Percentiles rank a stretch among this genome's conserved stretches.
Conservation (phyloP, 495 filamentous ascomycete genomes). For the Podospora tetraspora region DNA sequence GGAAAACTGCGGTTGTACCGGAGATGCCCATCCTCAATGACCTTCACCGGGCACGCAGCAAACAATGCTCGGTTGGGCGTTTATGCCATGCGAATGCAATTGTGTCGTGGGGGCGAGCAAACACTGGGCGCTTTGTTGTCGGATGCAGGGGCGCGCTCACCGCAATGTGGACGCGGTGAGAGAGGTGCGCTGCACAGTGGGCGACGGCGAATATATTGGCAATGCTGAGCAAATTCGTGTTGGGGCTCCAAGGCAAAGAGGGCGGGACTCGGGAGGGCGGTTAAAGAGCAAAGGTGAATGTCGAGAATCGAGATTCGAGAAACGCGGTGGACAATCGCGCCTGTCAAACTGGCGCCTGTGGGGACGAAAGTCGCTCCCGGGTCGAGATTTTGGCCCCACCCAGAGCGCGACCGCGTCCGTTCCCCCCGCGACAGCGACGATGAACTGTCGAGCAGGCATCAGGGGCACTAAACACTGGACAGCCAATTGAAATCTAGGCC, state of each 20-base stretch:
- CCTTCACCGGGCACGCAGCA: not conserved
- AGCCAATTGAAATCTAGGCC: not conserved
- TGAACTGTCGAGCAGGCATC: conserved; percentile 5
- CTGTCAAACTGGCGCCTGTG: conserved; percentile 8
- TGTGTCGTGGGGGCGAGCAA: not conserved
- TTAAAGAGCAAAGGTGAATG: not conserved
- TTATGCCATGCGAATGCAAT: not conserved
- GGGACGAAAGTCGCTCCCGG: not conserved
- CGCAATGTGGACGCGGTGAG: not conserved
- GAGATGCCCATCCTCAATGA: conserved; percentile 60
- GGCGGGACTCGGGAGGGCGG: not conserved
- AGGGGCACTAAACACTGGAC: conserved; percentile 13
- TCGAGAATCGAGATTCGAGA: not conserved
- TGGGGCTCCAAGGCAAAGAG: not conserved
- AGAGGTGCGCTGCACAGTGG: not conserved
- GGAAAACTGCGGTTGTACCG: conserved; percentile 40
- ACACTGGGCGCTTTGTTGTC: not conserved
- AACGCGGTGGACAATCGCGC: not conserved
- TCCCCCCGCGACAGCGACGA: conserved; percentile 28
- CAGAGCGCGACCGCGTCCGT: conserved; percentile 33
- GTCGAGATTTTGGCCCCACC: conserved; percentile 6
- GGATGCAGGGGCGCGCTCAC: not conserved
- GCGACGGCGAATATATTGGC: not conserved
- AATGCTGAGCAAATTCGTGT: not conserved
- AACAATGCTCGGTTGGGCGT: not conserved